Conservation (phyloP, 768 basidiomycete species). For the Wakefieldia striispora region DNA sequence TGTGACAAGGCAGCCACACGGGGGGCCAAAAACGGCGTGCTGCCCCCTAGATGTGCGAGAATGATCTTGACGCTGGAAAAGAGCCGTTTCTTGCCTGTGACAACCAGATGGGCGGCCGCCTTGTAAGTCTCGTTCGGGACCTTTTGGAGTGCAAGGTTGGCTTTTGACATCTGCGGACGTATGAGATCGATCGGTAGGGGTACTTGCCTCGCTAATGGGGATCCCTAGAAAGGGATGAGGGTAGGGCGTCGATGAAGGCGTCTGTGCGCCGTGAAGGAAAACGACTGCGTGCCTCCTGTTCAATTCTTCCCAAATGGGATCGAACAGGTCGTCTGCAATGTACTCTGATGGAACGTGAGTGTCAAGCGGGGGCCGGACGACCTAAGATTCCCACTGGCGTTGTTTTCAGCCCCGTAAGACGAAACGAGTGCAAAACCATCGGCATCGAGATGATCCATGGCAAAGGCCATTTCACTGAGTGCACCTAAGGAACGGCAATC, state of each 20-base stretch:
- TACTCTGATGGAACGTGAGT: constrained; percentile 45
- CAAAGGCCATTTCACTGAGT: constrained; percentile 58
- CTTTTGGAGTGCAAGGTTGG: constrained; percentile 33
- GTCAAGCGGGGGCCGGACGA: neutral
- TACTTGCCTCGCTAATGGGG: constrained; percentile 61
- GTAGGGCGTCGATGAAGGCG: constrained; percentile 58
- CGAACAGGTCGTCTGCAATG: constrained; percentile 61
- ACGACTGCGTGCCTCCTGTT: constrained; percentile 57
- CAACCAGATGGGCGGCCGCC: constrained; percentile 75
- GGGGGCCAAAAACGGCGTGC: constrained; percentile 58
- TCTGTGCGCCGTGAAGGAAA: constrained; percentile 72
- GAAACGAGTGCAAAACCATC: constrained; percentile 67
- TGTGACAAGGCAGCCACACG: constrained; percentile 66
- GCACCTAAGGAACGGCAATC: constrained; percentile 40
- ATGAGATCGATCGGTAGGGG: constrained; percentile 4
- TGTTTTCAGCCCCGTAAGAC: constrained; percentile 55
- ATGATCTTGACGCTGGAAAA: constrained; percentile 61
- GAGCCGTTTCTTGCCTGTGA: constrained; percentile 65
- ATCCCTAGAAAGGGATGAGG: constrained; percentile 65
- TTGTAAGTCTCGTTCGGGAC: constrained; percentile 83
- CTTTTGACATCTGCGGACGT: neutral
- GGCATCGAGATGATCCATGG: constrained; percentile 58
- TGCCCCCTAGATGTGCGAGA: constrained; percentile 75
- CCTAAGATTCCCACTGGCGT: constrained; percentile 45
- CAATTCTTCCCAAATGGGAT: constrained; percentile 70